Conservation (phyloP, 306 rosid species). For the Sechiopsis laciniata region DNA sequence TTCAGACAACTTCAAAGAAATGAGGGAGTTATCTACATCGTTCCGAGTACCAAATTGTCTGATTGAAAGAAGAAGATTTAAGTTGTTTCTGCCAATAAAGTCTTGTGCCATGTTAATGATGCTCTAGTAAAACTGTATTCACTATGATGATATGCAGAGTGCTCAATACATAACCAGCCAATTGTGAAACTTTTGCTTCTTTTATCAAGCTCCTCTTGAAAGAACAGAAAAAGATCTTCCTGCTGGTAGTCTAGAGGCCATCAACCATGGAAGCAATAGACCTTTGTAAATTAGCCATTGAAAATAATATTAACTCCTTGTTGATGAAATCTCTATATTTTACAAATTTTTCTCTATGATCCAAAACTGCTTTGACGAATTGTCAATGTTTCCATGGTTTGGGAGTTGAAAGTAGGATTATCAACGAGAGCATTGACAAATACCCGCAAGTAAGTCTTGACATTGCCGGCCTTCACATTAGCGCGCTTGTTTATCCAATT, state of each 20-base stretch:
- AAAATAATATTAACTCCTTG: constrained; percentile 81
- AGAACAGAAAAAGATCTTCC: constrained; percentile 78
- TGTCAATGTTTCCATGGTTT: constrained; percentile 80
- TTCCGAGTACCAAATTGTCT: constrained; percentile 93
- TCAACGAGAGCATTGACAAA: constrained; percentile 86
- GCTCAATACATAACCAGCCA: constrained; percentile 83
- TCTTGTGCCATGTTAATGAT: constrained; percentile 89
- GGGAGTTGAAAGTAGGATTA: constrained; percentile 92
- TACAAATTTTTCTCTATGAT: constrained; percentile 49
- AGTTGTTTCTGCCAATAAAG: constrained; percentile 79
- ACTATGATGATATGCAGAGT: constrained; percentile 87
- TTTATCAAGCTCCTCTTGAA: constrained; percentile 72
- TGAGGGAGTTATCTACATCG: constrained; percentile 35
- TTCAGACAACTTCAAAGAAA: neutral
- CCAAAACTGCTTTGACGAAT: constrained; percentile 71
- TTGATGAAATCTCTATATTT: constrained; percentile 84
- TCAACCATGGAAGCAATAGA: no score
- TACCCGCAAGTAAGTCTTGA: constrained; percentile 84
- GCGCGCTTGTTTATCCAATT: constrained; percentile 85
- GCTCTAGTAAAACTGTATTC: constrained; percentile 77
- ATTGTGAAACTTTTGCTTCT: no score
- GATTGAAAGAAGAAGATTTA: constrained; percentile 70
- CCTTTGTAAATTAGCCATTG: no score
- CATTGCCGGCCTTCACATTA: constrained; percentile 74
- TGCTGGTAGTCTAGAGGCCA: constrained; percentile 84